Base-by-base conservation (phyloP, 1,284 basidiomycete genomes). In the Coniferiporia weirii region DNA sequence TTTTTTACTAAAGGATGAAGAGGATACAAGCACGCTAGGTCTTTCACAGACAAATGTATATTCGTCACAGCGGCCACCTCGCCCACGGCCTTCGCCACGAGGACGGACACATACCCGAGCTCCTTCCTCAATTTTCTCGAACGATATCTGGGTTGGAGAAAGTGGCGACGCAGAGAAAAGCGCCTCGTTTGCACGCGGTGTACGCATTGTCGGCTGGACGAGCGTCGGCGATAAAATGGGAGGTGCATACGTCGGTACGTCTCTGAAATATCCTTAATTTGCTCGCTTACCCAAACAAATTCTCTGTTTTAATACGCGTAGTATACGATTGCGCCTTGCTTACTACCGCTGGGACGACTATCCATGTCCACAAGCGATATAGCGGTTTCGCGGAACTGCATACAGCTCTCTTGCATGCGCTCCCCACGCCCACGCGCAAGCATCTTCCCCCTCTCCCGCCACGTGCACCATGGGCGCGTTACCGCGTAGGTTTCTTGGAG, bases 351-450 rank as follows among this genome's bases (percentile, higher is more conserved):
- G 80, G 81, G 2, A 85, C 84, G 1, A 76, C 73, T 12, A 84
- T 91, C 45, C 85, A 86, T 61, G 76, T 77, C 0, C 80, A 86
- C 64, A 89, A 86, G 68, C 80, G 87, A 20, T 91, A 89, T 69
- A 86, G 78, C 35, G 82, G 83, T 1, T 91, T 91, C 66, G 80
- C 79, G 2, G 72, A 82, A 48, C 76, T 91, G 4, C 74, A 83
- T 36, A 65, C 70, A 7, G 72, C 75, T 1, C 75, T 91, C 0
- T 72, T 76, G 10, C 73, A 71, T 1, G 77, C 78, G 2, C 72
- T 88, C 1, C 84, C 86, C 0, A 81, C 84, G 64, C 54, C 81
- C 70, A 40, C 40, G 15, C 32, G 3, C 35, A 19, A 10, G 17
- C n/a, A 54, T 55, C 70, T 91, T 4, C 87, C 86, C 1, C 57